Evolutionary conservation across 2,329 filamentous ascomycete genomes (phyloP).

Genomic region (Aaosphaeria arxii): DNA sequence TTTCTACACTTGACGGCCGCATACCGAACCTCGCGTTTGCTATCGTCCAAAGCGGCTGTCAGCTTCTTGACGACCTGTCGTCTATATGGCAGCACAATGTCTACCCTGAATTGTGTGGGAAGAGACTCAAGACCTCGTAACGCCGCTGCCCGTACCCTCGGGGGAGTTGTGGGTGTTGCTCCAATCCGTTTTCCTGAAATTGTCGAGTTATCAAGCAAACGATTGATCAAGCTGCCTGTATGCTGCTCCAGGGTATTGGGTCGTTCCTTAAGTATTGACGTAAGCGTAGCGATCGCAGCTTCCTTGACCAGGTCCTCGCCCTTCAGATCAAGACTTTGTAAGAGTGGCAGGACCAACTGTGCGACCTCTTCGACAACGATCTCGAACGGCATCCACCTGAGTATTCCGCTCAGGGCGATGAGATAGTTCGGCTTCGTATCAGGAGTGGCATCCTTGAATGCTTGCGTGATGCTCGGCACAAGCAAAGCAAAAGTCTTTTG

Average conservation of each 20-base stretch:
- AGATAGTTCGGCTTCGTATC: conserved; percentile 59
- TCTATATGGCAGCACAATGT: conserved; percentile 56
- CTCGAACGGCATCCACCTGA: conserved; percentile 58
- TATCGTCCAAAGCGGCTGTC: conserved; percentile 57
- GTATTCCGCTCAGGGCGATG: conserved; percentile 60
- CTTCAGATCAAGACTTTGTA: conserved; percentile 60
- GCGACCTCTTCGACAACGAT: conserved; percentile 59
- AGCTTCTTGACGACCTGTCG: conserved; percentile 56
- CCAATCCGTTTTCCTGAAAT: conserved; percentile 7
- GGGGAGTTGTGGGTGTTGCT: conserved; percentile 19
- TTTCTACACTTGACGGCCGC: conserved; percentile 60
- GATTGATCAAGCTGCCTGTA: conserved; percentile 54
- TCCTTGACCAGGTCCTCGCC: conserved; percentile 54
- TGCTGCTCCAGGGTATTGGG: conserved; percentile 55
- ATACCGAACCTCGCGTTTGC: conserved; percentile 59
- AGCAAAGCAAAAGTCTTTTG: conserved; percentile 62
- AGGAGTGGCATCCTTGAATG: conserved; percentile 46
- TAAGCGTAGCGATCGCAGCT: conserved; percentile 59
- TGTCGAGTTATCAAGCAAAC: conserved; percentile 50
- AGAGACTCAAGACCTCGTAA: conserved; percentile 49
- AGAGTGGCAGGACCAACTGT: conserved; percentile 57
- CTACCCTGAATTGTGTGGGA: conserved; percentile 46
- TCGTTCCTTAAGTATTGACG: conserved; percentile 57
- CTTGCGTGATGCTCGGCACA: conserved; percentile 54
- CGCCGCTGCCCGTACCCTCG: conserved; percentile 47